A percentile compares a stretch with the other conserved stretches of the same genome.
Conservation (phyloP, 495 filamentous ascomycete genomes). For the Darksidea phi region DNA sequence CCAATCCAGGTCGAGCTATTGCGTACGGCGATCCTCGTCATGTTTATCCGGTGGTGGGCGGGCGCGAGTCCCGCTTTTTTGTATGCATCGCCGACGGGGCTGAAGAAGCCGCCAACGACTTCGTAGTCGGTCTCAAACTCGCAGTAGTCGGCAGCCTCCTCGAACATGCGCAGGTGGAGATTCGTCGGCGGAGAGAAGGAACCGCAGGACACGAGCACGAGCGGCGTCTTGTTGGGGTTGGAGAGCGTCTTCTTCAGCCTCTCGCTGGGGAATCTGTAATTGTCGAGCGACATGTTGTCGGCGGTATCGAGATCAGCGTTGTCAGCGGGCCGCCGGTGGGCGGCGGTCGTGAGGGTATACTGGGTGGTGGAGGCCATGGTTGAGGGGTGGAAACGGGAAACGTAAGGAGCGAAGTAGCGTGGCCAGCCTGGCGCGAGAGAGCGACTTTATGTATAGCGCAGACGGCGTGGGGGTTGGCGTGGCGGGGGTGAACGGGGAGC, state of each 20-base stretch:
- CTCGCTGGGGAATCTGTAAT: conserved; percentile 71
- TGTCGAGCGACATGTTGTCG: conserved; percentile 40
- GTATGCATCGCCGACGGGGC: conserved; percentile 80
- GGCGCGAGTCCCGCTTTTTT: conserved; percentile 84
- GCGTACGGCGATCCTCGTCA: conserved; percentile 70
- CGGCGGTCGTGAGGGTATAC: conserved; percentile 7
- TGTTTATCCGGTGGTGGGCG: conserved; percentile 63
- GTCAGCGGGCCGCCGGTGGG: conserved; percentile 13
- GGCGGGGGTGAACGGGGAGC: background rate
- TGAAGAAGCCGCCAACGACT: conserved; percentile 79
- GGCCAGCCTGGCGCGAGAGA: background rate
- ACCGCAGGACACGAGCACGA: conserved; percentile 85
- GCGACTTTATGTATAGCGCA: background rate
- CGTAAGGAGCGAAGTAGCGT: too few species aligned
- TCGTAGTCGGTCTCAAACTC: conserved; percentile 82
- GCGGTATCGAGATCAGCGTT: conserved; percentile 13
- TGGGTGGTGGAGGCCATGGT: conserved; percentile 8
- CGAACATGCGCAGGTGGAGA: conserved; percentile 91
- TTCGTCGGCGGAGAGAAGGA: conserved; percentile 86
- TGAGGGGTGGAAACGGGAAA: background rate
- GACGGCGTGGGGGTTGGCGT: background rate
- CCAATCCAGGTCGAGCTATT: conserved; percentile 47
- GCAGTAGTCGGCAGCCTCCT: conserved; percentile 81
- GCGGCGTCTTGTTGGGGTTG: conserved; percentile 66
- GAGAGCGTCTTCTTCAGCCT: conserved; percentile 68